Conservation (phyloP, 306 rosid genomes). For the Alnus rubra region DNA sequence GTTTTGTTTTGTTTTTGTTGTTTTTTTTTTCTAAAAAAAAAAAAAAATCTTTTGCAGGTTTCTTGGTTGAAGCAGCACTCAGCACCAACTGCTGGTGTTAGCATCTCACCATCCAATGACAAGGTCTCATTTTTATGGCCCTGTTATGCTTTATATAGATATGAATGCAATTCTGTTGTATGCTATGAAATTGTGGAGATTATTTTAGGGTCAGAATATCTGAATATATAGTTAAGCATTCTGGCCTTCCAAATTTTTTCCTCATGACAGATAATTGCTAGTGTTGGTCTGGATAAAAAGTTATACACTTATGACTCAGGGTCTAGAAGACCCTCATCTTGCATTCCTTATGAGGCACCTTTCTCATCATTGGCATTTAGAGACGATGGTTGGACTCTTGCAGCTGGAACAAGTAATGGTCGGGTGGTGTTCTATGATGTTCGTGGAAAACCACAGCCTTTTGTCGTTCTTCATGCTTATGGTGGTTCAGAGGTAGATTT, state of each 20-base stretch:
- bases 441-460: constrained; percentile 95
- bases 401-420: constrained; percentile 98
- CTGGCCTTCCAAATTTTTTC: constrained; percentile 36
- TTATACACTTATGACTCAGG: constrained; percentile 87
- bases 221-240: constrained; percentile 13
- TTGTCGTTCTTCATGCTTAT: constrained; percentile 87
- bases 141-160: constrained; percentile 22
- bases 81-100: constrained; percentile 95
- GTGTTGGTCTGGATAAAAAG: constrained; percentile 94
- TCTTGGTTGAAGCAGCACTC: constrained; percentile 99
- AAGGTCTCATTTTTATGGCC: constrained; percentile 57
- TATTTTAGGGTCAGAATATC: constrained; percentile 24
- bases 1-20: not conserved
- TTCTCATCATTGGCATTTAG: constrained; percentile 89
- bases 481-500: constrained; percentile 50
- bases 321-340: constrained; percentile 78
- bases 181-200: constrained; percentile 21
- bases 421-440: constrained; percentile 93
- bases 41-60: constrained; percentile 44
- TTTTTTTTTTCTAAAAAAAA: no score
- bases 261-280: constrained; percentile 78
- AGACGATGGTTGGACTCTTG: constrained; percentile 95
- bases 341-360: constrained; percentile 86
- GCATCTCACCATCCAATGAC: constrained; percentile 97
- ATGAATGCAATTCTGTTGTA: constrained; percentile 26